Conservation (phyloP, 2,329 filamentous ascomycete genomes). For the Tolypocladium sp. region DNA sequence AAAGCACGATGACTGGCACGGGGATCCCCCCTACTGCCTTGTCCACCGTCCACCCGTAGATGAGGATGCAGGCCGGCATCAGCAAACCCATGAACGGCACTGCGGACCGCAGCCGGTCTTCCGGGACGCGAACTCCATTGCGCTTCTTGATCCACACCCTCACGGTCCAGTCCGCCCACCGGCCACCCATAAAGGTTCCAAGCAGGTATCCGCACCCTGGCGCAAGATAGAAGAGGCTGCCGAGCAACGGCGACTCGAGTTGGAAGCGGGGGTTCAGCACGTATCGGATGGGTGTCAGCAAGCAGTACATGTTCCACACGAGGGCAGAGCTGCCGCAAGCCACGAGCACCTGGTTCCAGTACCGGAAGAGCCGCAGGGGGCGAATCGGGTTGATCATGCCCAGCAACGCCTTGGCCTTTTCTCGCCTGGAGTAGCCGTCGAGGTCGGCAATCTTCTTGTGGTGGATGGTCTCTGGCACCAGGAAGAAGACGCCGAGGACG, state of each 20-base stretch:
- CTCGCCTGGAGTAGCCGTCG: slow-evolving; percentile 35
- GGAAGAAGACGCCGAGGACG: slow-evolving; percentile 49
- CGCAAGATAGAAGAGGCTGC: slow-evolving; percentile 64
- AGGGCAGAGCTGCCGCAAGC: slow-evolving; percentile 50
- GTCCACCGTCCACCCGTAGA: slow-evolving; percentile 49
- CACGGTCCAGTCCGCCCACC: slow-evolving; percentile 59
- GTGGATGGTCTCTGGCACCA: slow-evolving; percentile 67
- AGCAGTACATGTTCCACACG: slow-evolving; percentile 62
- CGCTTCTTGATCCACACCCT: slow-evolving; percentile 54
- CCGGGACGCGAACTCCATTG: slow-evolving; percentile 50
- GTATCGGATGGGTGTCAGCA: slow-evolving; percentile 60
- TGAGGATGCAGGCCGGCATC: slow-evolving; percentile 53
- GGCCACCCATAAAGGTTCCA: slow-evolving; percentile 63
- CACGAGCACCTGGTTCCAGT: slow-evolving; percentile 58
- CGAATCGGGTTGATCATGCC: slow-evolving; percentile 58
- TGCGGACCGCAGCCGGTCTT: slow-evolving; percentile 56
- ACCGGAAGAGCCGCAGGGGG: slow-evolving; percentile 53
- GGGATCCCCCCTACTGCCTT: slow-evolving; percentile 40
- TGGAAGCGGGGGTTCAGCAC: slow-evolving; percentile 67
- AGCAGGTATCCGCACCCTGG: slow-evolving; percentile 61
- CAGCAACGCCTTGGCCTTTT: slow-evolving; percentile 47
- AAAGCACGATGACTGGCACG: slow-evolving; percentile 63
- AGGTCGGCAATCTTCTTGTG: slow-evolving; percentile 54
- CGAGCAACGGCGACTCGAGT: slow-evolving; percentile 53
- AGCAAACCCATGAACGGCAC: slow-evolving; percentile 46